Evolutionary conservation across 2,329 filamentous ascomycete genomes (phyloP), one percentile per base, ranked within the genome.

Genomic region (Hysterium pulicare): DNA sequence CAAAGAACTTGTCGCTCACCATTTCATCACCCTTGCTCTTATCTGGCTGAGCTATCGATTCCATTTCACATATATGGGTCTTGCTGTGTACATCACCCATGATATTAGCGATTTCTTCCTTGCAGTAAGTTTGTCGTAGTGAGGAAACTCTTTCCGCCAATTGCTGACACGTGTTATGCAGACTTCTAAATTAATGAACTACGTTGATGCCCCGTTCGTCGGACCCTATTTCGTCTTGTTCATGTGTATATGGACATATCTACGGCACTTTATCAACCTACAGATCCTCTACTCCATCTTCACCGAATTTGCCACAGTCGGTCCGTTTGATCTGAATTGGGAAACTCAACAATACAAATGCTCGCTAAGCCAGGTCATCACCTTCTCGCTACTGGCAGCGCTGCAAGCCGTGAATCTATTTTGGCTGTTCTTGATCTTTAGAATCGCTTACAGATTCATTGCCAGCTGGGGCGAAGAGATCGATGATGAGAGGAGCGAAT

Each of bases 21-120:
- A 97, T 67, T 84, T 96, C 54, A 87, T 96, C 63, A 94, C 88
- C 16, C 72, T 97, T 46, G 73, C 83, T 16, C 77, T 97, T 55
- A 95, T 97, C 54, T 84, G 71, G 45, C 72, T 91, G 60, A 93
- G 87, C 72, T 97, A 96, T 71, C 83, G 89, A 47, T 97, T 95
- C 75, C 90, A 97, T 70, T 97, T 96, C 68, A 94, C 90, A 16
- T 91, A 95, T 70, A 94, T 97, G 65, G 90, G 90, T 20, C 71
- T 96, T 42, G 87, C 89, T 16, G 89, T 97, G 24, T 97, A 95
- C 69, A 89, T 93, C 48, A 95, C 90, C 8, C 89, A 95, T 68
- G 90, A 97, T 62, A 87, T 96, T 48, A 90, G 84, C 46, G 90
- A 96, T 67, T 95, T 96, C 71, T 96, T 96, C 79, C 78, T 96